Percentiles rank a stretch among this genome's conserved stretches.
Conservation (phyloP, 2,329 filamentous ascomycete species). For the Microascus cirrosus region DNA sequence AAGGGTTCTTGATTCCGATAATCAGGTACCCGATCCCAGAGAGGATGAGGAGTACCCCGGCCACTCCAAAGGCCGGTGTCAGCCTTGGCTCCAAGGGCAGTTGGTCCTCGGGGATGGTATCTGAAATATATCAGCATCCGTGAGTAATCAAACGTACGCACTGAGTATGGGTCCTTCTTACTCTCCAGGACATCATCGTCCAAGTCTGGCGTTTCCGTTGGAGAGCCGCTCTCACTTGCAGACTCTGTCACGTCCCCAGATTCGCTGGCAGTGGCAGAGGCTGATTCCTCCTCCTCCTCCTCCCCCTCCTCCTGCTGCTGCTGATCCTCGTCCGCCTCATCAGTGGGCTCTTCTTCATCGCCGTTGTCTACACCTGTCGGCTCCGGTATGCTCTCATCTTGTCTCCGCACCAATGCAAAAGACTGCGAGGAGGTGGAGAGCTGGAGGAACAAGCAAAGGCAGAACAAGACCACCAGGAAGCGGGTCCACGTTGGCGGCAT, state of each 20-base stretch:
- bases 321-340: background rate
- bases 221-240: background rate
- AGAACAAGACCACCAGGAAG: conserved; percentile 17
- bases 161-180: background rate
- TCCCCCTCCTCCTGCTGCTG: background rate
- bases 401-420: conserved; percentile 19
- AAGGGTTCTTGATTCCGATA: conserved; percentile 72
- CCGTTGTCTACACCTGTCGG: background rate
- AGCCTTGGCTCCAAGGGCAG: conserved; percentile 65
- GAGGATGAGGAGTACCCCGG: conserved; percentile 63
- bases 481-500: conserved; percentile 4
- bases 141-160: conserved; percentile 4
- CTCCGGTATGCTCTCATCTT: conserved; percentile 13
- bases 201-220: background rate
- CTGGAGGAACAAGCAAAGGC: conserved; percentile 25
- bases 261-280: background rate
- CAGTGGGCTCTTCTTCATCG: background rate
- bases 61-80: conserved; percentile 72
- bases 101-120: conserved; percentile 32
- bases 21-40: conserved; percentile 62
- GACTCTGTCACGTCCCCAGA: background rate
- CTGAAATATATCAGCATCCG: conserved; percentile 16
- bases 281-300: background rate
- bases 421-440: conserved; percentile 22
- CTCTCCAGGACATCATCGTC: background rate